Evolutionary conservation across 768 basidiomycete genomes (phyloP).

Genomic region (Astraeus odoratus): DNA sequence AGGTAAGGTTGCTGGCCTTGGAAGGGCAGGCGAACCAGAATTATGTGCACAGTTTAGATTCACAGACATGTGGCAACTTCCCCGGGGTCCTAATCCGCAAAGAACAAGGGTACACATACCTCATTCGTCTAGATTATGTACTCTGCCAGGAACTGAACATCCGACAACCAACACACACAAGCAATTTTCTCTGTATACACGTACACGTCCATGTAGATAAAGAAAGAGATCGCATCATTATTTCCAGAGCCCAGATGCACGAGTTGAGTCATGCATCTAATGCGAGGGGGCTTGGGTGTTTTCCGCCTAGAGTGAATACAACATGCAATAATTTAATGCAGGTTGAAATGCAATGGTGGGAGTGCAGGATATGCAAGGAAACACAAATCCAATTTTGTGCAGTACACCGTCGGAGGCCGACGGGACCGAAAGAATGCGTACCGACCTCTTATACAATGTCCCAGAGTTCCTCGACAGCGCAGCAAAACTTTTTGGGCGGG

Average conservation of each 20-base stretch:
- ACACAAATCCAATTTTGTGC: no score
- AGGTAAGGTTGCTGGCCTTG: no score
- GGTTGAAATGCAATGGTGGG: constrained; percentile 28
- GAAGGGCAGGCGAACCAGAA: no score
- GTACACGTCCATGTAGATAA: neutral
- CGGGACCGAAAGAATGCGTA: neutral
- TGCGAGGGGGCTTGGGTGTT: constrained; percentile 24
- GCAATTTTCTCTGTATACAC: neutral
- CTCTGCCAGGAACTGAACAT: neutral
- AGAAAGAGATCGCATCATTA: constrained; percentile 26
- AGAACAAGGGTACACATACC: no score
- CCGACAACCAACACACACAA: neutral
- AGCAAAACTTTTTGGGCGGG: constrained; percentile 69
- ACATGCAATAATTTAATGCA: constrained; percentile 14
- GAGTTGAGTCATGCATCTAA: constrained; percentile 30
- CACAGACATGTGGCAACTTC: no score
- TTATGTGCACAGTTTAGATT: no score
- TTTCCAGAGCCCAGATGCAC: constrained; percentile 24
- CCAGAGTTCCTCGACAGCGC: constrained; percentile 92
- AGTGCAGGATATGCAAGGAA: constrained; percentile 1
- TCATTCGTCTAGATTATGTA: no score
- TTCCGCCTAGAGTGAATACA: constrained; percentile 24
- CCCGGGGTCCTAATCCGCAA: no score
- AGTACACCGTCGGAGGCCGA: no score
- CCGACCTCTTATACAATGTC: constrained; percentile 59